Evolutionary conservation across 805 yeast species (phyloP), one percentile per base, ranked within the genome.

Genomic region (Phaffomyces opuntiae): DNA sequence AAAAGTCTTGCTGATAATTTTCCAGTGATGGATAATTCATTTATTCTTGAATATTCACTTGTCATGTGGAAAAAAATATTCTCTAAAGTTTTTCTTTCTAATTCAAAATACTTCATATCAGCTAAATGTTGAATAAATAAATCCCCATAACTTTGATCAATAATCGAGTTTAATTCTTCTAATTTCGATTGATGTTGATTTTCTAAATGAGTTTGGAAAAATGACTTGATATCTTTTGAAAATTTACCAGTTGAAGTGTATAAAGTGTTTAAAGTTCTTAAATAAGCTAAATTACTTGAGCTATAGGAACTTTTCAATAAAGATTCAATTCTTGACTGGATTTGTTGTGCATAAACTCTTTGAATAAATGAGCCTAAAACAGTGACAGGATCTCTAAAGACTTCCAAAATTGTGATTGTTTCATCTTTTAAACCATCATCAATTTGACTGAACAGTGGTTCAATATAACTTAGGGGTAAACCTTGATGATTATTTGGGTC

Each of bases 131-230:
- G 81, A 17, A 78, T 72, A 61, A 91, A 91, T 16, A 87, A 64
- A 53, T 85, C 95, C n/a, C 76, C 73, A 57, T 72, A 79, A 48
- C 80, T 74, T 54, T 82, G 88, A 52, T 90, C 96, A 34, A 91
- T 66, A 5, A 82, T 74, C 7, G 64, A 51, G 9, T 66, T 63
- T 34, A 77, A 57, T 31, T 66, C 72, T 38, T 67, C 72, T 27
- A 34, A 68, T 66, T 39, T 57, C 57, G 41, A 42, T 33, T 34
- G 46, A 38, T 66, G 78, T 37, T 71, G 70, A 9, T 66, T 67
- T 49, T 75, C 78, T 13, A 75, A 60, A 4, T 71, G 44, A 3
- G 37, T 45, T 29, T 60, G 63, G 45, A 87, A 72, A 51, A 78
- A 81, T 9, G 76, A 80, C 54, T 83, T 81, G 52, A 90, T 67